A percentile compares a stretch with the other conserved stretches of the same genome.
Conservation (phyloP, 139 green algal genomes). For the Volvox africanus region DNA sequence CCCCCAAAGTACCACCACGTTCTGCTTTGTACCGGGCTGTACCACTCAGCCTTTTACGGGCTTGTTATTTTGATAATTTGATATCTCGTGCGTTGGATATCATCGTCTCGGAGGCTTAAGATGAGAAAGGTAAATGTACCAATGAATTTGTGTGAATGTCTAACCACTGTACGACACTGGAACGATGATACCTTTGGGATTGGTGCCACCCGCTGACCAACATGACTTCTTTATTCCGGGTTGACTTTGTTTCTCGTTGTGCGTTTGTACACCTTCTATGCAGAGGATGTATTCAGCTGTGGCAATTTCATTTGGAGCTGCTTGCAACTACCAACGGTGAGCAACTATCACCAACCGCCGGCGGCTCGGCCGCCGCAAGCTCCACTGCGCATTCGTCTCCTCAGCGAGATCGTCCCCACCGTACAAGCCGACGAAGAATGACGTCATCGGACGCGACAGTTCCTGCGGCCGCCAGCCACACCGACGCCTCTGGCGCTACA, state of each 20-base stretch:
- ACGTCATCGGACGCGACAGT: no score
- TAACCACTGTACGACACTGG: neutral
- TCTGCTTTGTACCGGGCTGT: neutral
- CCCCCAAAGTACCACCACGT: neutral
- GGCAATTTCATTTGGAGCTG: conserved; percentile 7
- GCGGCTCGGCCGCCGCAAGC: no score
- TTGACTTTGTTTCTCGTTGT: neutral
- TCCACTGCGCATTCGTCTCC: no score
- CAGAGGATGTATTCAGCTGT: neutral
- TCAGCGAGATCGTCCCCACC: no score
- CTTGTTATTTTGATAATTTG: no score
- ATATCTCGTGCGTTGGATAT: neutral
- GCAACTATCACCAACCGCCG: neutral
- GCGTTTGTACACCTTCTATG: neutral
- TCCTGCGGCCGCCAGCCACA: no score
- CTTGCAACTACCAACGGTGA: neutral
- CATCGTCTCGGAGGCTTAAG: neutral
- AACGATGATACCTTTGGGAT: no score
- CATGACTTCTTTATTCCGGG: neutral
- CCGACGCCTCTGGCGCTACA: no score
- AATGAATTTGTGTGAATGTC: no score
- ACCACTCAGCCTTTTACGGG: neutral
- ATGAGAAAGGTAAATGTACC: neutral
- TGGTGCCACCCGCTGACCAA: neutral
- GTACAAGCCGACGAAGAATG: no score